A percentile compares a stretch with the other conserved stretches of the same genome.
Conservation (phyloP, 306 rosid species). For the Erythrophleum fordii region DNA sequence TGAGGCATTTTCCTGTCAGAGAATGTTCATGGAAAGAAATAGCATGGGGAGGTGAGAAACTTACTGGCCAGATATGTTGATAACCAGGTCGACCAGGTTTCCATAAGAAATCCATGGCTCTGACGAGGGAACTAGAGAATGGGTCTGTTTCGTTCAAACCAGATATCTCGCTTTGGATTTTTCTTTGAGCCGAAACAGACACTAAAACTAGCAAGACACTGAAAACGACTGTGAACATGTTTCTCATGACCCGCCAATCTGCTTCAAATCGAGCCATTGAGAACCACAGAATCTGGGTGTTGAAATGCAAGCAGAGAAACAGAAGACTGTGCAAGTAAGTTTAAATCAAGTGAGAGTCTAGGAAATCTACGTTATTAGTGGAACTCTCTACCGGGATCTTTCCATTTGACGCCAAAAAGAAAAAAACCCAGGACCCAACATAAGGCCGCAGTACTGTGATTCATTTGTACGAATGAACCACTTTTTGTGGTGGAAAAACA, state of each 20-base stretch:
- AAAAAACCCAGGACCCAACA: too few species aligned
- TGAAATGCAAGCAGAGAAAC: background rate
- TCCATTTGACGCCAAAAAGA: too few species aligned
- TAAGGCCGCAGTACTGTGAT: too few species aligned
- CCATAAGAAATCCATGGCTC: slow-evolving; percentile 63
- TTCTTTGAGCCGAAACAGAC: slow-evolving; percentile 53
- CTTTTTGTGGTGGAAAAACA: too few species aligned
- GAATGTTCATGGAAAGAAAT: background rate
- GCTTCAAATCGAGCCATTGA: slow-evolving; percentile 3
- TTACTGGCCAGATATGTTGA: slow-evolving; percentile 86
- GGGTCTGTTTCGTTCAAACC: slow-evolving; percentile 36
- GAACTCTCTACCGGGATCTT: too few species aligned
- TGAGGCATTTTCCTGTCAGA: background rate
- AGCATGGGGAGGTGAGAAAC: slow-evolving; percentile 20
- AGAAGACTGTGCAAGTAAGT: background rate
- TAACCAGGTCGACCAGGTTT: slow-evolving; percentile 52
- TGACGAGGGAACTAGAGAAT: slow-evolving; percentile 43
- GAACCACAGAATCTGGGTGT: background rate
- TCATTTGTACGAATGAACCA: too few species aligned
- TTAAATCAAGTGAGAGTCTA: too few species aligned
- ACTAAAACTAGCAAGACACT: slow-evolving; percentile 43
- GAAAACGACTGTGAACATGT: slow-evolving; percentile 37
- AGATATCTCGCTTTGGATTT: slow-evolving; percentile 43
- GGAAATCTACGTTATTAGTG: too few species aligned
- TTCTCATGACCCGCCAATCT: slow-evolving; percentile 45